Evolutionary conservation across 2,329 filamentous ascomycete species (phyloP), one percentile per base, ranked within the genome.

Genomic region (Fusarium redolens): DNA sequence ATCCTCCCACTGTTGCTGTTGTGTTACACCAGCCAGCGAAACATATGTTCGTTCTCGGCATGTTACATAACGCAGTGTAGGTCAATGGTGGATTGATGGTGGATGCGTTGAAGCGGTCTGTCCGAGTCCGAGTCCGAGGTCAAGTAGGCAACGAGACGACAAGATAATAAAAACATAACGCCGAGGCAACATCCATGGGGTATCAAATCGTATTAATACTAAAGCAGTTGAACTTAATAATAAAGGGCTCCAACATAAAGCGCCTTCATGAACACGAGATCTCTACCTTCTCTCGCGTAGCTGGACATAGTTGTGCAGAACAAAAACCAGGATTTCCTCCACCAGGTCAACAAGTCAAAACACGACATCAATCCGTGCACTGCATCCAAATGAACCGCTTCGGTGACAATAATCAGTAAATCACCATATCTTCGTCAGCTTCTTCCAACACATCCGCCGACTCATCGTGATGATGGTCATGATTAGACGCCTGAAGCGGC

Each of bases 341-440:
- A 33, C 38, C 25, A 40, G 15, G n/a, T 28, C 18, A 31, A 61
- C 35, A 45, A 30, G n/a, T 37, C 30, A 37, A n/a, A 54, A 22
- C 22, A 33, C 20, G 56, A 35, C 33, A 48, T 30, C 22, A 67
- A n/a, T 48, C 35, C 40, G 30, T 59, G 41, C 56, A 33, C 33
- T 12, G 15, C 13, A 64, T 37, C 31, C 30, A 44, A 20, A 30
- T n/a, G n/a, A 11, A 22, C 17, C 41, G 25, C 38, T 44, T 44
- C 12, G 14, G 14, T n/a, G 28, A 41, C 30, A 5, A 20, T 37
- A 25, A 51, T 88, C 85, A 97, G 84, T 97, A 97, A 67, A 97
- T 96, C 59, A 97, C 94, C 76, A 92, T 95, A 78, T 97, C 95
- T 84, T 98, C 95, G 68, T 94, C 93, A 61, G 92, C 93, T 81